Conservation (phyloP, 345 rosid genomes). For the Combretum micranthum region DNA sequence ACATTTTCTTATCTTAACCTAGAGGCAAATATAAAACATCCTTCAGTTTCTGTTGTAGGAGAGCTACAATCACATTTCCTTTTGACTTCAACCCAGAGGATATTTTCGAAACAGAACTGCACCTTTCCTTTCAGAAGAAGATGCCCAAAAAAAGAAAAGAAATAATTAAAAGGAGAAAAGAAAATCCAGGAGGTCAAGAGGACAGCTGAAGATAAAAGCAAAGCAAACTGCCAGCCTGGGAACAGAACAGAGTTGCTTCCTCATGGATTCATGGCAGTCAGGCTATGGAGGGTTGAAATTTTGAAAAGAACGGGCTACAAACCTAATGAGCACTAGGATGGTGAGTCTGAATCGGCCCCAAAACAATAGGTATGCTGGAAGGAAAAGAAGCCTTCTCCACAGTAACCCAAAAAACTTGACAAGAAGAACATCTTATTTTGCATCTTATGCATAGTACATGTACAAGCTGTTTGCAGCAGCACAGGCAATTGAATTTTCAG, state of each 20-base stretch:
- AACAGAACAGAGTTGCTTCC: constrained; percentile 33
- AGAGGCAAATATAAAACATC: constrained; percentile 41
- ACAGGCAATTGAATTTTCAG: constrained; percentile 85
- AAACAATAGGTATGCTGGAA: constrained; percentile 28
- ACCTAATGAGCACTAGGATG: constrained; percentile 21
- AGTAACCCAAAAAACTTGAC: constrained; percentile 35
- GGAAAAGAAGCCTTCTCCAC: constrained; percentile 37
- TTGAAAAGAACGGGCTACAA: constrained; percentile 17
- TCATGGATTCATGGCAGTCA: constrained; percentile 30
- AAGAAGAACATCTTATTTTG: constrained; percentile 21
- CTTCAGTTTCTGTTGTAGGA: constrained; percentile 39
- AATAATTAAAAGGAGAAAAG: constrained; percentile 4
- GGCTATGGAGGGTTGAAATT: constrained; percentile 14
- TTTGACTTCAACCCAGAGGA: constrained; percentile 42
- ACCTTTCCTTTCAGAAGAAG: constrained; percentile 44
- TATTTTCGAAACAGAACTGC: constrained; percentile 29
- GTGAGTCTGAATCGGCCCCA: constrained; percentile 29
- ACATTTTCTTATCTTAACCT: constrained; percentile 37
- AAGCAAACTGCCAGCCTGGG: constrained; percentile 36
- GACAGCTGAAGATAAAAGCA: constrained; percentile 13
- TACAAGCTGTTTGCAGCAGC: constrained; percentile 99
- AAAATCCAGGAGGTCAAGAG: constrained; percentile 15
- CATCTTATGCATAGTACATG: constrained; percentile 86
- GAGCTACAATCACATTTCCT: constrained; percentile 55
- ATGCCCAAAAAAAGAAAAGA: constrained; percentile 3